Conservation (phyloP, 2,329 filamentous ascomycete genomes). For the Plectosphaerella plurivora region DNA sequence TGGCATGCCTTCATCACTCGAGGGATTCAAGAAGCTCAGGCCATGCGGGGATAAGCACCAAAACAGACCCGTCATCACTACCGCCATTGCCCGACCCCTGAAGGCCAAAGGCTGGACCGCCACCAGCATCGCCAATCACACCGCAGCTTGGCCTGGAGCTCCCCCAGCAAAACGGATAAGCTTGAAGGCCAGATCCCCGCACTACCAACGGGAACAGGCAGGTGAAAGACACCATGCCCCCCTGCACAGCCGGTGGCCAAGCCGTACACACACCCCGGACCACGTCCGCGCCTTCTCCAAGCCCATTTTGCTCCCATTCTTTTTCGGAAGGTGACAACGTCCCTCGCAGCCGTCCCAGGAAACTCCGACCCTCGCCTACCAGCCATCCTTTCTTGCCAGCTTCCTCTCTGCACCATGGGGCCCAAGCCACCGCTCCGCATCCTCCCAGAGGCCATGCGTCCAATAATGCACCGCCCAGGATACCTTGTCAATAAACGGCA, state of each 20-base stretch:
- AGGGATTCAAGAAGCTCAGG: not conserved
- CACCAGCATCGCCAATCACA: not conserved
- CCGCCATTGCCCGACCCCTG: not conserved
- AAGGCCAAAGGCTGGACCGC: not conserved
- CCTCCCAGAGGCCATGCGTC: not conserved
- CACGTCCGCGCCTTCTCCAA: not conserved
- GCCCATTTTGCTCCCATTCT: not conserved
- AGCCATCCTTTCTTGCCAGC: not conserved
- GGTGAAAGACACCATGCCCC: not conserved
- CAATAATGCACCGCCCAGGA: not conserved
- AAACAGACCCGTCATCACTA: not conserved
- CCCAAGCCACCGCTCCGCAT: not conserved
- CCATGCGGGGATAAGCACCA: not conserved
- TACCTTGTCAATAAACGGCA: not conserved
- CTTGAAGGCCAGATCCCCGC: not conserved
- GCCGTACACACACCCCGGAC: not conserved
- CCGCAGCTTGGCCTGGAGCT: not conserved
- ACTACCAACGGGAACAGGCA: slow-evolving; percentile 2
- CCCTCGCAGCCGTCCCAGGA: not conserved
- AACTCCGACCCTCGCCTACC: not conserved
- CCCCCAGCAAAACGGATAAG: not conserved
- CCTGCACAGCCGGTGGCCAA: not conserved
- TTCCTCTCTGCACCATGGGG: not conserved
- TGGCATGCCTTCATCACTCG: too few relatives aligned
- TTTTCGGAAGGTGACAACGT: not conserved